These are phyloP conservation scores for Cladosporium velox DNA, from an alignment of 2,329 filamentous ascomycete genomes.

Conservation along the genomic window DNA sequence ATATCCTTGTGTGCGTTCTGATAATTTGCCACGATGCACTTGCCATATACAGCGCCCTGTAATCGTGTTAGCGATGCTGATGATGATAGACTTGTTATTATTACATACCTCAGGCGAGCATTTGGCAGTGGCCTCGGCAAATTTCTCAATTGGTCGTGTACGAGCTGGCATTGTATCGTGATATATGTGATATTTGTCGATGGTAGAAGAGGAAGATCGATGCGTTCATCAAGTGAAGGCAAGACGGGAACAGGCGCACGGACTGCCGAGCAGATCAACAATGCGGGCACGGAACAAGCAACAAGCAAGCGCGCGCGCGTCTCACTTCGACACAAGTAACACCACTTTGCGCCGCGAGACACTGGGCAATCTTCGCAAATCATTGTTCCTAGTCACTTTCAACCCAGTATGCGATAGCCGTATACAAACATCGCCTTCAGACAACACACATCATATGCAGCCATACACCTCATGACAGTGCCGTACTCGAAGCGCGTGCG, in stretches of 20 bases:
- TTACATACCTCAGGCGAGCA: conserved; percentile 64
- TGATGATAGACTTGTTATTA: neutral
- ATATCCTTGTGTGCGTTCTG: conserved; percentile 89
- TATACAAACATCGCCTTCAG: neutral
- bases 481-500: conserved; percentile 39
- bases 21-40: conserved; percentile 88
- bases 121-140: conserved; percentile 65
- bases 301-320: conserved; percentile 11
- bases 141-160: conserved; percentile 67
- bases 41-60: conserved; percentile 82
- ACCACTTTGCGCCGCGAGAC: conserved; percentile 13
- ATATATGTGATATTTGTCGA: neutral
- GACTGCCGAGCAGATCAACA: conserved; percentile 9
- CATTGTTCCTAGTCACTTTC: neutral
- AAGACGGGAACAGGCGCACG: neutral
- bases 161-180: conserved; percentile 43
- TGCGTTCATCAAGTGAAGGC: conserved; percentile 8
- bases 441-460: conserved; percentile 11
- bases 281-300: neutral
- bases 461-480: conserved; percentile 36
- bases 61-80: conserved; percentile 16
- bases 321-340: neutral
- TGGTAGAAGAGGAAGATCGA: conserved; percentile 1
- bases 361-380: neutral
- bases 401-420: conserved; percentile 4